These are phyloP conservation scores for Cercophora samala DNA, from an alignment of 495 filamentous ascomycete species.

Conservation along the genomic window DNA sequence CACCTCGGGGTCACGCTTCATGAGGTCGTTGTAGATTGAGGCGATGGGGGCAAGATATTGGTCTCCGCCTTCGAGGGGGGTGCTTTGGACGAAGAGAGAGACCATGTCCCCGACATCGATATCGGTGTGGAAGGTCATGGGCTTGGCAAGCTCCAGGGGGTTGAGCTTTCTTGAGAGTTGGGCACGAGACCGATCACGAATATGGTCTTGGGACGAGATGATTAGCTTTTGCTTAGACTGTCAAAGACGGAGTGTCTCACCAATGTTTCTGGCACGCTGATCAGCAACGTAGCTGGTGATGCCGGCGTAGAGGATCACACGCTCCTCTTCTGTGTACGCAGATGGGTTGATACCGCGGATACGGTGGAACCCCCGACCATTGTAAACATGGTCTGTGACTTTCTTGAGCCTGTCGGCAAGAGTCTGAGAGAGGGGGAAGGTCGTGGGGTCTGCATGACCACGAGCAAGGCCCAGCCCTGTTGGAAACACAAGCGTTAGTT, in stretches of 20 bases:
- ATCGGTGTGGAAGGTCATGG: background rate
- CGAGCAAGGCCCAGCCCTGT: background rate
- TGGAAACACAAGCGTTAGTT: background rate
- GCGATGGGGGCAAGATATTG: background rate
- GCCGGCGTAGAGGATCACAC: background rate
- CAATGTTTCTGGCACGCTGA: background rate
- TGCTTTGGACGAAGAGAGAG: background rate
- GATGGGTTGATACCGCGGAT: background rate
- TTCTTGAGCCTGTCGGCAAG: background rate
- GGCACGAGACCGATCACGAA: background rate
- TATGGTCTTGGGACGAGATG: background rate
- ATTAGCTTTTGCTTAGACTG: background rate
- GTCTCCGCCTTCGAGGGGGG: background rate
- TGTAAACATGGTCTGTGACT: background rate
- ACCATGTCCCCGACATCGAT: background rate
- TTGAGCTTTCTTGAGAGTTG: background rate
- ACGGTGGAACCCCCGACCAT: background rate
- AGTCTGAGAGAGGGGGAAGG: background rate
- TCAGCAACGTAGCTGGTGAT: background rate
- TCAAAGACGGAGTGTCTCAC: background rate
- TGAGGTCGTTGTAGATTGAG: background rate
- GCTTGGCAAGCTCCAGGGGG: background rate
- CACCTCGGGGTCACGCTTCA: background rate
- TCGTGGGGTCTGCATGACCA: background rate
- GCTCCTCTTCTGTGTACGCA: background rate